Evolutionary conservation across 2,329 filamentous ascomycete genomes (phyloP).

Genomic region (Arthrobotrys musiformis): DNA sequence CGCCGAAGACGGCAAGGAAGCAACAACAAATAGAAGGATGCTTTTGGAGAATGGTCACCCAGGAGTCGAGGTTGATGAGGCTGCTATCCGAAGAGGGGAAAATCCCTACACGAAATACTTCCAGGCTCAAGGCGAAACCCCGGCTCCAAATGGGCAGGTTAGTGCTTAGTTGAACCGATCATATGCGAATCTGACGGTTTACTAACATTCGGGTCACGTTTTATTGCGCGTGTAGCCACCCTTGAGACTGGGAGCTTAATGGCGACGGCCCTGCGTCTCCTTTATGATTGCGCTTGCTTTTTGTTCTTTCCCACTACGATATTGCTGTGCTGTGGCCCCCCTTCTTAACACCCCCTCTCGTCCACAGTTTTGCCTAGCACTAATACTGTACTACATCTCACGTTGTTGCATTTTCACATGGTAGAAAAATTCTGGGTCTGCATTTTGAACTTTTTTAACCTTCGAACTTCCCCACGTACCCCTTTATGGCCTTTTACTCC

Average conservation of each 20-base stretch:
- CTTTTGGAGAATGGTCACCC: conserved; percentile 64
- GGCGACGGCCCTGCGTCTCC: background rate
- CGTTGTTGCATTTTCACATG: conserved; percentile 39
- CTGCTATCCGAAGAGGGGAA: conserved; percentile 64
- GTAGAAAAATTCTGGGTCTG: conserved; percentile 48
- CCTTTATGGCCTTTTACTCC: background rate
- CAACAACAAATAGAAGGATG: conserved; percentile 61
- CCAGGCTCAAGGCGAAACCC: conserved; percentile 62
- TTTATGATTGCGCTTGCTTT: background rate
- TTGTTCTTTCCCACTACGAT: background rate
- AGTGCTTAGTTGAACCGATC: conserved; percentile 10
- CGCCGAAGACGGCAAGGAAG: conserved; percentile 62
- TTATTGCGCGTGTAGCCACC: conserved; percentile 33
- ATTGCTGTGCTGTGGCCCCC: background rate
- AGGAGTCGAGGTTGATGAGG: conserved; percentile 64
- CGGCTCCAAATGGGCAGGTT: conserved; percentile 55
- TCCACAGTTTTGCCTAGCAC: conserved; percentile 12
- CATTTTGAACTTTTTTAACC: background rate
- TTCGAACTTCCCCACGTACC: background rate
- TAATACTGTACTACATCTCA: conserved; percentile 26
- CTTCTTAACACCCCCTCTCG: background rate
- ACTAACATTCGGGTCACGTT: conserved; percentile 20
- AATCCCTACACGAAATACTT: conserved; percentile 65
- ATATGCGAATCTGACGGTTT: conserved; percentile 4
- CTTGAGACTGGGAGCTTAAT: conserved; percentile 33